phyloP scores from a whole-genome alignment of 2,329 filamentous ascomycete species.

The Microsporum audouinii region DNA sequence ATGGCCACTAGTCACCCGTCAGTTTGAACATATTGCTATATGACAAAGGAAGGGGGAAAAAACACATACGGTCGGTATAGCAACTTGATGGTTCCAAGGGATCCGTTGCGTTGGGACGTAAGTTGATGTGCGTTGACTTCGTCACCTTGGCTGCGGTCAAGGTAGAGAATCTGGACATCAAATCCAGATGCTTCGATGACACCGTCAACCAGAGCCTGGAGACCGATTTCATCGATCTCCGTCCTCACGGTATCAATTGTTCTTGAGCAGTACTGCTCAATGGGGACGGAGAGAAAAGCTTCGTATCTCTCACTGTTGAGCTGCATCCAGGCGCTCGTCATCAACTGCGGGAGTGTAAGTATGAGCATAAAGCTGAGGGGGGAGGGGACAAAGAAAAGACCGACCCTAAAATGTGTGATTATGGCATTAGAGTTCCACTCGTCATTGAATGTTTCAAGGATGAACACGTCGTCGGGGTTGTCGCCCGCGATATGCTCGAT shows the following conservation, averaged over 20 bases:
- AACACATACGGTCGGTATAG: conserved; percentile 52
- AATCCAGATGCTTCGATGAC: conserved; percentile 69
- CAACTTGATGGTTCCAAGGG: conserved; percentile 54
- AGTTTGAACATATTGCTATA: neutral
- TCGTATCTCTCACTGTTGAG: conserved; percentile 57
- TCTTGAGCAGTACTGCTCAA: conserved; percentile 58
- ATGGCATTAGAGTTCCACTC: conserved; percentile 56
- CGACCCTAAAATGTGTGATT: conserved; percentile 67
- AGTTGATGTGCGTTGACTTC: conserved; percentile 50
- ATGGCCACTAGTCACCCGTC: conserved; percentile 50
- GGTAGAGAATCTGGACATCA: conserved; percentile 76
- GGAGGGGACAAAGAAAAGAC: conserved; percentile 11
- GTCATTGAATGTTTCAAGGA: conserved; percentile 65
- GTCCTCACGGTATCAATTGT: conserved; percentile 62
- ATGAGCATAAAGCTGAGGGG: neutral
- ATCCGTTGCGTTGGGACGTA: conserved; percentile 19
- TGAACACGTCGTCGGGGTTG: conserved; percentile 44
- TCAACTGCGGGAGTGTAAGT: conserved; percentile 46
- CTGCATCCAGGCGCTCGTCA: conserved; percentile 78
- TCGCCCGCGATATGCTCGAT: conserved; percentile 44
- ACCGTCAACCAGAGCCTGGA: conserved; percentile 64
- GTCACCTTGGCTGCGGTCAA: conserved; percentile 71
- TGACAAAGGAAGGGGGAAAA: no score
- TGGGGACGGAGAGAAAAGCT: conserved; percentile 55
- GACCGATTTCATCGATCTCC: conserved; percentile 85